Evolutionary conservation across 768 basidiomycete genomes (phyloP).

Genomic region (Termitomyces bulborhizus): DNA sequence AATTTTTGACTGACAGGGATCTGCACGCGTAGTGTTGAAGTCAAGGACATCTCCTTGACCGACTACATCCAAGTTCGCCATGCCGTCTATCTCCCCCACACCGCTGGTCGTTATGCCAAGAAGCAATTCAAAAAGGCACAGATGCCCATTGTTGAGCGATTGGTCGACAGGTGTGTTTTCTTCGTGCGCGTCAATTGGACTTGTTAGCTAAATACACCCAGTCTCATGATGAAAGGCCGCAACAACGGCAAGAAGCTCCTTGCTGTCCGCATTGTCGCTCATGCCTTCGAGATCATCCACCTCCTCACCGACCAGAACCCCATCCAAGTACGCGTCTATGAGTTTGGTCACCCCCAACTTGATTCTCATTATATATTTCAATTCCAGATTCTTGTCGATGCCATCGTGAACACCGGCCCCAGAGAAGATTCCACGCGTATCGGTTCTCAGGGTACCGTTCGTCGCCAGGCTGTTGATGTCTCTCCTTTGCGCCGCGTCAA

Average conservation of each 20-base stretch:
- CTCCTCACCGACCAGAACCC: constrained; percentile 99
- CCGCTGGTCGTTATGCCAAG: constrained; percentile 98
- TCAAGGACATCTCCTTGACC: constrained; percentile 97
- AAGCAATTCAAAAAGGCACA: constrained; percentile 99
- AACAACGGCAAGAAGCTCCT: constrained; percentile 99
- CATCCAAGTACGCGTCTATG: constrained; percentile 67
- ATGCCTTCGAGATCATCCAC: constrained; percentile 99
- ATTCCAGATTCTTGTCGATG: constrained; percentile 84
- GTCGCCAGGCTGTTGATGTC: constrained; percentile 99
- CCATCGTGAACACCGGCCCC: constrained; percentile 99
- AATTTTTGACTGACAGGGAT: neutral
- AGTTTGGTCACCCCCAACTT: neutral
- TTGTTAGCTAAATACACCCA: constrained; percentile 22
- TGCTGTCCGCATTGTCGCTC: constrained; percentile 97
- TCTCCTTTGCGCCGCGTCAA: constrained; percentile 98
- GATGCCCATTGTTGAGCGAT: constrained; percentile 99
- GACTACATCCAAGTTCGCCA: constrained; percentile 99
- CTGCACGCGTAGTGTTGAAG: constrained; percentile 68
- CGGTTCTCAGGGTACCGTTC: constrained; percentile 98
- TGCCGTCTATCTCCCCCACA: constrained; percentile 96
- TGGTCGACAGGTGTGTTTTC: constrained; percentile 83
- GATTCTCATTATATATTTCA: neutral
- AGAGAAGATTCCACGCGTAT: constrained; percentile 99
- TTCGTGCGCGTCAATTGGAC: neutral
- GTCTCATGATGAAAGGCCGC: constrained; percentile 99